These are phyloP conservation scores for Magnusiomyces fungicola DNA, from an alignment of 1,139 yeast species.

Conservation along the genomic window DNA sequence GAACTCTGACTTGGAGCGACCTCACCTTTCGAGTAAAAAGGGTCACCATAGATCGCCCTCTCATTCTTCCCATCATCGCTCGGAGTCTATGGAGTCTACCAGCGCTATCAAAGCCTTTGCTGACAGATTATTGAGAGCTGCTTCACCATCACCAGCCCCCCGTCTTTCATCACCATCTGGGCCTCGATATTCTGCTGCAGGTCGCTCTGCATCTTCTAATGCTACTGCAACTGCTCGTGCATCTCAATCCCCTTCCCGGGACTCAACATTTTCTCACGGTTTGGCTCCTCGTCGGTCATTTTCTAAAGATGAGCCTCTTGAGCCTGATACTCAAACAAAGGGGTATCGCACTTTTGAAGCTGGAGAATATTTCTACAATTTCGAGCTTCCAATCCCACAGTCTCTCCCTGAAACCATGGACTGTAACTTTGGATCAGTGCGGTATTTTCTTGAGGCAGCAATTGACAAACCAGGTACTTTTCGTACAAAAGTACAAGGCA, in stretches of 20 bases:
- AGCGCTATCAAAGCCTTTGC: constrained; percentile 14
- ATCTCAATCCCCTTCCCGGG: constrained; percentile 4
- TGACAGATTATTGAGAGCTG: constrained; percentile 13
- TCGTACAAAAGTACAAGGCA: constrained; percentile 63
- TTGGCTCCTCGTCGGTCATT: constrained; percentile 7
- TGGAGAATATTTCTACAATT: constrained; percentile 87
- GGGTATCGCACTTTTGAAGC: constrained; percentile 47
- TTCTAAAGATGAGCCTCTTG: constrained; percentile 15
- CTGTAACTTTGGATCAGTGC: constrained; percentile 76
- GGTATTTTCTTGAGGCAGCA: constrained; percentile 59
- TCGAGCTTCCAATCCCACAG: constrained; percentile 81
- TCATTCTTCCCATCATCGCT: neutral
- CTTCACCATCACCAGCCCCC: constrained; percentile 15
- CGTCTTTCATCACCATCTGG: neutral
- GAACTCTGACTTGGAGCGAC: neutral
- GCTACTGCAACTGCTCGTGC: neutral
- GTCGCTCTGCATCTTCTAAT: neutral
- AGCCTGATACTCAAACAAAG: constrained; percentile 14
- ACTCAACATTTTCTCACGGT: constrained; percentile 1
- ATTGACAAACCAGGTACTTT: constrained; percentile 78
- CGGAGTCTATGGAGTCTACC: constrained; percentile 10
- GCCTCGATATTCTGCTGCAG: neutral
- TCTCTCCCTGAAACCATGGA: constrained; percentile 73
- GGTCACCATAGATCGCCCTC: constrained; percentile 1
- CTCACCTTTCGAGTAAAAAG: neutral